phyloP scores from a whole-genome alignment of 177 flowering plant species.

The Vitis hybrid region DNA sequence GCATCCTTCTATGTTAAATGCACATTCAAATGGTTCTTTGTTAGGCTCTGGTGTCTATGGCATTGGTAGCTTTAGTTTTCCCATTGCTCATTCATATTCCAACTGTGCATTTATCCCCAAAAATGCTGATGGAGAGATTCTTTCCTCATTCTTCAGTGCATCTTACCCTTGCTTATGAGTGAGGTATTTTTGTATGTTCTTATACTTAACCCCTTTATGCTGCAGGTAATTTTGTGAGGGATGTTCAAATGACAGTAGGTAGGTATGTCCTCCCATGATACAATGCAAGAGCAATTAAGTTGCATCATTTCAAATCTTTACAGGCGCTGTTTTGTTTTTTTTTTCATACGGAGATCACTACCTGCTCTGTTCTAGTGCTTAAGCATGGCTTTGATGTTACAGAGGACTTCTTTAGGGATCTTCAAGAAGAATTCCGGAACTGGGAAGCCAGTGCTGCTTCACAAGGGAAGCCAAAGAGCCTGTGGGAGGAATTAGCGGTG shows the following conservation, averaged over 20 bases:
- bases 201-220: constrained; percentile 52
- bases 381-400: constrained; percentile 24
- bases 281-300: constrained; percentile 10
- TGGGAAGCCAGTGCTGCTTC: constrained; percentile 79
- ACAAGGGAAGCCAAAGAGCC: constrained; percentile 87
- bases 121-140: background rate
- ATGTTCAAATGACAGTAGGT: constrained; percentile 94
- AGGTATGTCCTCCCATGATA: constrained; percentile 40
- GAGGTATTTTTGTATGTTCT: constrained; percentile 31
- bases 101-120: background rate
- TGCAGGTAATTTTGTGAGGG: constrained; percentile 94
- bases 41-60: no score
- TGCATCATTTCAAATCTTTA: constrained; percentile 14
- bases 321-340: constrained; percentile 9
- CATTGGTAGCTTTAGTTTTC: no score
- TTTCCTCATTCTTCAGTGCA: background rate
- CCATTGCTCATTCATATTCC: background rate
- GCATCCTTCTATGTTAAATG: no score
- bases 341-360: background rate
- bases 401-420: constrained; percentile 88
- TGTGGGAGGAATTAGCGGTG: constrained; percentile 96
- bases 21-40: no score
- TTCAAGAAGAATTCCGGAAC: constrained; percentile 79
- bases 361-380: background rate
- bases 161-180: constrained; percentile 6